Percentiles rank a stretch among this genome's conserved stretches.
These are phyloP conservation scores for Starmerella khaoyaiensis DNA, from an alignment of 805 yeast genomes.

Conservation along the genomic window DNA sequence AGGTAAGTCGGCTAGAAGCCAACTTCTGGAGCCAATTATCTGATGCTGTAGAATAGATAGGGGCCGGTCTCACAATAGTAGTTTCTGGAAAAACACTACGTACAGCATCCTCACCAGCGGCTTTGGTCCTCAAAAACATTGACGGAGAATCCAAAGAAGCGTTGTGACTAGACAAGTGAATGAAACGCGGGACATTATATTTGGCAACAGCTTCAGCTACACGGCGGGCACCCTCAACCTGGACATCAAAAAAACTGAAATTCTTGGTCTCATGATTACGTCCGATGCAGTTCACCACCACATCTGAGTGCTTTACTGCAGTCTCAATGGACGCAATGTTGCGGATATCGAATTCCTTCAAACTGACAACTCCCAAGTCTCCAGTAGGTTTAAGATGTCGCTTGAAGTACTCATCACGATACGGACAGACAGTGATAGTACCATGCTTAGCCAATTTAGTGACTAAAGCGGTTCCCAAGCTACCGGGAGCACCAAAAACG, in stretches of 20 bases:
- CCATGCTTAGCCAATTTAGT: constrained; percentile 73
- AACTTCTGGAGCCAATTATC: constrained; percentile 44
- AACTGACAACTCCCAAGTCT: constrained; percentile 77
- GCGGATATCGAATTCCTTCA: constrained; percentile 70
- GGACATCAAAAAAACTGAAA: constrained; percentile 71
- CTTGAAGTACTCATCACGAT: constrained; percentile 62
- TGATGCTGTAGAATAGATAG: constrained; percentile 66
- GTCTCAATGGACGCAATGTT: constrained; percentile 64
- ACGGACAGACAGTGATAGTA: constrained; percentile 64
- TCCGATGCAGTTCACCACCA: constrained; percentile 70
- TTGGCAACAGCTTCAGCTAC: constrained; percentile 61
- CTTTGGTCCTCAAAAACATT: constrained; percentile 66
- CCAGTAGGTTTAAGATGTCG: constrained; percentile 73
- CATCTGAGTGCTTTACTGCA: constrained; percentile 66
- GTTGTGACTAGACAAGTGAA: constrained; percentile 70
- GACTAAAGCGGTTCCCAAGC: constrained; percentile 58
- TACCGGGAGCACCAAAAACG: constrained; percentile 73
- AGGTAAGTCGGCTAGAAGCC: constrained; percentile 45
- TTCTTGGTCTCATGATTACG: constrained; percentile 64
- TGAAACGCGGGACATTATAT: constrained; percentile 55
- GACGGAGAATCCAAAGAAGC: constrained; percentile 59
- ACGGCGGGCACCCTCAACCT: constrained; percentile 65
- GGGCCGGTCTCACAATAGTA: constrained; percentile 77
- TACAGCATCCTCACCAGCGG: constrained; percentile 60
- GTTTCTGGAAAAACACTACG: constrained; percentile 55